A percentile compares a stretch with the other conserved stretches of the same genome.
These are phyloP conservation scores for Epipyxis sp. DNA, from an alignment of 108 stramenopile species.

Conservation along the genomic window DNA sequence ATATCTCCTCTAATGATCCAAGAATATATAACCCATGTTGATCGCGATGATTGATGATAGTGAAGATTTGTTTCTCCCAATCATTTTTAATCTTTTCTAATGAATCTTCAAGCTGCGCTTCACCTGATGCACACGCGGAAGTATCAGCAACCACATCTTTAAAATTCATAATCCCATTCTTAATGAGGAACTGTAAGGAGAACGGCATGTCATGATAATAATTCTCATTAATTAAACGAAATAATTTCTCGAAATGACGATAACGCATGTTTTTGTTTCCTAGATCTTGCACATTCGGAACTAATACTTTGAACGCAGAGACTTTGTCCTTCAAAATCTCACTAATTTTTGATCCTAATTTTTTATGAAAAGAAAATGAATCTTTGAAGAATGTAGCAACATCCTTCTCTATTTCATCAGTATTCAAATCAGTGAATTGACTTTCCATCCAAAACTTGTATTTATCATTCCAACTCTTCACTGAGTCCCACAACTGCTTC, in stretches of 20 bases:
- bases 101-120: constrained; percentile 58
- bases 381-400: constrained; percentile 51
- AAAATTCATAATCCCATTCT: constrained; percentile 47
- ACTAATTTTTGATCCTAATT: constrained; percentile 46
- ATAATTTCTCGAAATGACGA: constrained; percentile 55
- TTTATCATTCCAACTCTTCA: constrained; percentile 48
- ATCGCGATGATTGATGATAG: constrained; percentile 48
- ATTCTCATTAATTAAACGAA: constrained; percentile 42
- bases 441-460: constrained; percentile 43
- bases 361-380: constrained; percentile 43
- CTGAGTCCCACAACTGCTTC: constrained; percentile 42
- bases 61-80: constrained; percentile 55
- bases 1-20: constrained; percentile 60
- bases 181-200: constrained; percentile 50
- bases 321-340: constrained; percentile 44
- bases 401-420: constrained; percentile 46
- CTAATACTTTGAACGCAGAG: constrained; percentile 45
- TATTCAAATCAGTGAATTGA: constrained; percentile 44
- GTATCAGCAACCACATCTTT: constrained; percentile 47
- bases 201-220: constrained; percentile 48
- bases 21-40: constrained; percentile 54
- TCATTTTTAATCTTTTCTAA: constrained; percentile 43
- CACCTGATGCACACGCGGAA: constrained; percentile 59
- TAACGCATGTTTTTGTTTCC: constrained; percentile 55
- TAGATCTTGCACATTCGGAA: constrained; percentile 53